These are phyloP conservation scores for Dichotomocladium elegans DNA, from an alignment of 371 early-diverging fungal species.

Conservation along the genomic window DNA sequence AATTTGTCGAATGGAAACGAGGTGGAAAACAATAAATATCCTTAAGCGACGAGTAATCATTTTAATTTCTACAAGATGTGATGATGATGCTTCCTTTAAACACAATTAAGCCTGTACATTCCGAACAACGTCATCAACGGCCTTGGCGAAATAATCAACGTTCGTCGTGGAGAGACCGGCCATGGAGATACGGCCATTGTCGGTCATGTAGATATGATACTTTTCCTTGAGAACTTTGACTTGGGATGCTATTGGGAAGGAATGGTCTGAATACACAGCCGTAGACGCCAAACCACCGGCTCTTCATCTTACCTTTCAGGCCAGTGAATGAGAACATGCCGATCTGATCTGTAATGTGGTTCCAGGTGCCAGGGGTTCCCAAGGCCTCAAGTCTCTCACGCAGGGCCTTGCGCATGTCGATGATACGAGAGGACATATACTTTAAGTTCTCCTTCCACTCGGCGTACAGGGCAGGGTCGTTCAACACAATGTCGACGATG, in stretches of 20 bases:
- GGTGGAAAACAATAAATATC: not conserved
- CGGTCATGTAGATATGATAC: constrained; percentile 90
- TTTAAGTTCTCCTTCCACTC: constrained; percentile 84
- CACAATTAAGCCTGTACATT: constrained; percentile 23
- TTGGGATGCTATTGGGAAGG: constrained; percentile 43
- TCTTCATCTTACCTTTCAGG: constrained; percentile 43
- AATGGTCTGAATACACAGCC: not conserved
- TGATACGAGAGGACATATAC: constrained; percentile 88
- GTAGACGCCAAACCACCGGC: not conserved
- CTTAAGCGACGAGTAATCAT: no score
- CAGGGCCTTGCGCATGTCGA: constrained; percentile 76
- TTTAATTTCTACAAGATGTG: no score
- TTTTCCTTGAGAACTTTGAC: constrained; percentile 75
- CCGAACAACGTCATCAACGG: constrained; percentile 75
- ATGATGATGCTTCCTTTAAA: no score
- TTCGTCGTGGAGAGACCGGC: constrained; percentile 87
- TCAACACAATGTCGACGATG: constrained; percentile 81
- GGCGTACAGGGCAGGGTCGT: constrained; percentile 67
- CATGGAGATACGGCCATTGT: constrained; percentile 93
- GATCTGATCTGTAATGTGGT: constrained; percentile 91
- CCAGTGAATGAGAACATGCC: constrained; percentile 98
- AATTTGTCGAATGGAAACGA: constrained; percentile 62
- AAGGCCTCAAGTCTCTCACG: constrained; percentile 60
- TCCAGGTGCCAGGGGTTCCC: constrained; percentile 90
- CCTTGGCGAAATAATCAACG: constrained; percentile 79